Percentiles rank a stretch among this genome's conserved stretches.
These are phyloP conservation scores for Loxodes magnus DNA, from an alignment of 73 alveolate genomes.

Conservation along the genomic window DNA sequence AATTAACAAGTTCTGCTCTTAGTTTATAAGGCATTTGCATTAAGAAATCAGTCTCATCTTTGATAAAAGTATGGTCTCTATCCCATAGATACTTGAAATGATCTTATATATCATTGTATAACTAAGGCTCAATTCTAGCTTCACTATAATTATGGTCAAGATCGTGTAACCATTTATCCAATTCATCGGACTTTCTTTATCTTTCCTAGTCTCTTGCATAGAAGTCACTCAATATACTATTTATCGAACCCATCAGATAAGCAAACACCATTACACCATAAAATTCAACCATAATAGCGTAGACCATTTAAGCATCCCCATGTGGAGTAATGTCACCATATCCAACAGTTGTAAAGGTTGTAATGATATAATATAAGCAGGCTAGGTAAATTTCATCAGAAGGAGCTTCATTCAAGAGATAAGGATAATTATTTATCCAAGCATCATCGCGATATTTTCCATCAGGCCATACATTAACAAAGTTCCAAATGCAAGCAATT, in stretches of 20 bases:
- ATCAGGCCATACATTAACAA: too few relatives aligned
- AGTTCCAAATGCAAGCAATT: constrained; percentile 7
- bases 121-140: background rate
- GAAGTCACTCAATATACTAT: background rate
- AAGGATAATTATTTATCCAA: too few relatives aligned
- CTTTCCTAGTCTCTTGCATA: background rate
- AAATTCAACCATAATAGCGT: background rate
- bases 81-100: constrained; percentile 5
- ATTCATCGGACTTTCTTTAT: background rate
- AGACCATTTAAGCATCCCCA: background rate
- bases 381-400: constrained; percentile 1
- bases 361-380: background rate
- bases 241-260: constrained; percentile 2
- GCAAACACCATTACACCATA: constrained; percentile 5
- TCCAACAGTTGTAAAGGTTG: constrained; percentile 4
- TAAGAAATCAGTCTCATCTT: background rate
- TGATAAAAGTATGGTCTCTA: background rate
- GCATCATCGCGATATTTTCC: too few relatives aligned
- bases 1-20: background rate
- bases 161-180: constrained; percentile 4
- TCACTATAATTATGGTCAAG: background rate
- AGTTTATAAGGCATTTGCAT: background rate
- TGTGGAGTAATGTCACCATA: constrained; percentile 3
- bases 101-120: background rate
- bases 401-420: too few relatives aligned